Conservation (phyloP, 768 basidiomycete species). For the Kwoniella pini region DNA sequence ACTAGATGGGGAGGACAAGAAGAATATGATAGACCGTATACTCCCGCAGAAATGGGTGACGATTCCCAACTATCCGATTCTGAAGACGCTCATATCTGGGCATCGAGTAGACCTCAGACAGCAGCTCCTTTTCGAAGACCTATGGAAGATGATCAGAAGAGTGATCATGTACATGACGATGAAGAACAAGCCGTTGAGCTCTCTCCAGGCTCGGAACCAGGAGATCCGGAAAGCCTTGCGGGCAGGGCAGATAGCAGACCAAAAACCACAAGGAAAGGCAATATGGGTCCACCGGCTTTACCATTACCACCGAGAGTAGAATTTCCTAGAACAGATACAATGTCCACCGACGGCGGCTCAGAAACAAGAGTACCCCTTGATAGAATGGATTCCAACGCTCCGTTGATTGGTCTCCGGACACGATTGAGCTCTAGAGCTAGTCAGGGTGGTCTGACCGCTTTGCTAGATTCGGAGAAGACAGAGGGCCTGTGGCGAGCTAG, state of each 20-base stretch:
- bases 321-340: constrained; percentile 39
- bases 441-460: constrained; percentile 45
- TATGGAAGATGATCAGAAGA: constrained; percentile 54
- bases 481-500: constrained; percentile 70
- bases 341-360: constrained; percentile 36
- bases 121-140: constrained; percentile 56
- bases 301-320: constrained; percentile 16
- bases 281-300: constrained; percentile 17
- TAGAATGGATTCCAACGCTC: constrained; percentile 33
- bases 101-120: constrained; percentile 34
- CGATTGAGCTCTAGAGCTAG: constrained; percentile 41
- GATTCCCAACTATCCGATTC: constrained; percentile 34
- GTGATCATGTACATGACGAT: constrained; percentile 12
- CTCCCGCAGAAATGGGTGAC: constrained; percentile 23
- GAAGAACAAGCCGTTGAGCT: neutral
- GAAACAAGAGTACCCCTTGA: constrained; percentile 20
- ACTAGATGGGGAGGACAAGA: constrained; percentile 19
- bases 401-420: constrained; percentile 40
- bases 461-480: constrained; percentile 40
- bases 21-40: constrained; percentile 26
- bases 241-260: constrained; percentile 2
- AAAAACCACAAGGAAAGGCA: constrained; percentile 7
- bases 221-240: neutral
- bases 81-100: constrained; percentile 38
- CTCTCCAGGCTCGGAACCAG: neutral